phyloP scores from a whole-genome alignment of 2,329 filamentous ascomycete species.

The Trichoderma polysporum region DNA sequence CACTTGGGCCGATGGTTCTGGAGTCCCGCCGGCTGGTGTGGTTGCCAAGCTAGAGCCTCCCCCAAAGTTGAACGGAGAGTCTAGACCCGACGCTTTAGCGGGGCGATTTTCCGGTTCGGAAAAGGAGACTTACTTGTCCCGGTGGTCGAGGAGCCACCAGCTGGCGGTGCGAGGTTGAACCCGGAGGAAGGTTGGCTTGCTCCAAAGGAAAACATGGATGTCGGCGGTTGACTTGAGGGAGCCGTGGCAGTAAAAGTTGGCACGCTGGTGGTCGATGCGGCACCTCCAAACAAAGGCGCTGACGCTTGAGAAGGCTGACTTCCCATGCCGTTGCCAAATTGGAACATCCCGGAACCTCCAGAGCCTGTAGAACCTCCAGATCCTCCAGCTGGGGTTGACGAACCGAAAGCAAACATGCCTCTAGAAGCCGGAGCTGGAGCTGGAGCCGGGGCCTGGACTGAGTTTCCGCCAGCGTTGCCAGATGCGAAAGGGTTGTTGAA shows the following conservation, averaged over 20 bases:
- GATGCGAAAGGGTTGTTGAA: conserved; percentile 45
- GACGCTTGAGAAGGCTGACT: conserved; percentile 27
- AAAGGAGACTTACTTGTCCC: conserved; percentile 49
- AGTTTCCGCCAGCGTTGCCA: conserved; percentile 28
- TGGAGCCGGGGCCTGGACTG: conserved; percentile 26
- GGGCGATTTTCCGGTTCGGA: conserved; percentile 43
- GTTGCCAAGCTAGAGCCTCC: conserved; percentile 61
- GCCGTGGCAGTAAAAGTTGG: conserved; percentile 43
- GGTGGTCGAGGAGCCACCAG: conserved; percentile 45
- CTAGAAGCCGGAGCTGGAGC: conserved; percentile 29
- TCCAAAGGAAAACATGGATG: conserved; percentile 35
- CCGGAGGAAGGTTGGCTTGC: conserved; percentile 36
- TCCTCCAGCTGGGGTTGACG: conserved; percentile 22
- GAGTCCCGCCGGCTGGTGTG: conserved; percentile 58
- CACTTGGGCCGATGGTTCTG: conserved; percentile 53
- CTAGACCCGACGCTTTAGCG: conserved; percentile 50
- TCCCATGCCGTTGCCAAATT: conserved; percentile 38
- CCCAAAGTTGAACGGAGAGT: conserved; percentile 57
- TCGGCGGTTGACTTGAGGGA: conserved; percentile 30
- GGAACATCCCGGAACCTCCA: conserved; percentile 35
- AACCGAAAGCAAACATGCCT: conserved; percentile 41
- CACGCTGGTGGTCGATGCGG: conserved; percentile 30
- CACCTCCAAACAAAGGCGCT: conserved; percentile 34
- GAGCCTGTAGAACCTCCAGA: conserved; percentile 21
- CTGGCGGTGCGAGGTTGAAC: conserved; percentile 43